Base-by-base conservation (phyloP, 169 alveolate genomes). In the Cyclospora cayetanensis region DNA sequence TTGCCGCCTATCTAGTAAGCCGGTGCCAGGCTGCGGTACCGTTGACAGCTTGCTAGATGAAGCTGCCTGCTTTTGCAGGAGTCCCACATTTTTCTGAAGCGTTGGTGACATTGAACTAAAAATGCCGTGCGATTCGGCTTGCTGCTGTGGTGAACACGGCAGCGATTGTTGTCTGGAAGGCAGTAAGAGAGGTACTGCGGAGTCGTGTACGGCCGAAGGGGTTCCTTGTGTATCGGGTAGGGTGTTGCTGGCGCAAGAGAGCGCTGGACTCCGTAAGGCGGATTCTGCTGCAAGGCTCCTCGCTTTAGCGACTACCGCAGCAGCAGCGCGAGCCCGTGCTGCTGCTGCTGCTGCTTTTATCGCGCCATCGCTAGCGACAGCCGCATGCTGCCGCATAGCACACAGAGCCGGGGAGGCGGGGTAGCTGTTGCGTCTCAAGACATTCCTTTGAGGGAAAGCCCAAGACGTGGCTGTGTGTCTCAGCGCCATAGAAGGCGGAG, bases 281-380 rank as follows among this genome's bases (percentile, higher is more conserved):
- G 86, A 41, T 76, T 63, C 86, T 76, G 86, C 86, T 25, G 86
- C 86, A 5, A 76, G 86, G 41, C 86, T 76, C n/a, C 43, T 43
- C 29, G 66, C 86, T 43, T 12, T 76, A 18, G 86, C 86, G 43
- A 66, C 86, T 27, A 43, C 86, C 22, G 52, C 86, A 76, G 86
- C 86, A 76, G 86, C 86, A 76, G 55, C 43, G 39, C 86, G 66
- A 15, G 86, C 86, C 46, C 68, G 11, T 41, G 68, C 68, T 42
- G 86, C 86, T 42, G 86, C 86, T 43, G 63, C 86, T 76, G 68
- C 86, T n/a, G 86, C 86, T 34, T 66, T 39, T 34, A 43, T 25
- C 22, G 86, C 86, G n/a, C 86, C 86, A 4, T 41, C 86, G 27
- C 68, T 66, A 76, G 86, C 86, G 11, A 52, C 86, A 27, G 86